Base-by-base conservation (phyloP, 768 basidiomycete genomes). In the Rhizopogon sp. region DNA sequence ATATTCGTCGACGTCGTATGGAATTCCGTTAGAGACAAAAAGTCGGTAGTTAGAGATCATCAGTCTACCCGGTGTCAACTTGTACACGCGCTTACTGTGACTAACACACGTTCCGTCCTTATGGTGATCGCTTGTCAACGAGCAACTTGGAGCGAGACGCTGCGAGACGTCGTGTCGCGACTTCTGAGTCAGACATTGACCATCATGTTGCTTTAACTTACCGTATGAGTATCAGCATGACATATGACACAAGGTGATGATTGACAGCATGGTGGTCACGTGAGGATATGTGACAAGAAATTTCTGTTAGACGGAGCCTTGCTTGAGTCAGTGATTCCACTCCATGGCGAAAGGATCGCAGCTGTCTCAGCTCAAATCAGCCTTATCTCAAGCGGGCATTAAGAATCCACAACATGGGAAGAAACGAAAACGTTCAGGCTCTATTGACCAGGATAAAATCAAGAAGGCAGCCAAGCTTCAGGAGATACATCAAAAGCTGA, bases 281-380 rank as follows among this genome's bases (percentile, higher is more conserved):
- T 37, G 35, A 37, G 11, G 11, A 10, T 37, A 37, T 13, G 11
- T 10, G 10, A 37, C 3, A 9, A 37, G 35, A 37, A 37, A 13
- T 37, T 37, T 37, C 10, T 37, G 11, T 37, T 37, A 25, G 25
- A 25, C 25, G 3, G 25, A 25, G 25, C 25, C 25, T 25, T 25
- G 25, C 25, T 3, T n/a, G n/a, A n/a, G n/a, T n/a, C 25, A 25
- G 25, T 44, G n/a, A 33, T 47, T 33, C 11, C 17, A 13, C 6
- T 13, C 10, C 17, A 90, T 89, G 87, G 82, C 79, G 43, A 92
- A 88, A 65, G 87, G 88, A 60, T 97, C 95, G 0, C 96, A 98
- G 70, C 80, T 98, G 20, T 76, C 84, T 29, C 94, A 98, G 73
- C 86, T 98, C 59, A 97, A 96, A 66, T 77, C 85, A 7, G 91